These are phyloP conservation scores for Calonectria pteridis DNA, from an alignment of 2,329 filamentous ascomycete genomes.

Conservation along the genomic window DNA sequence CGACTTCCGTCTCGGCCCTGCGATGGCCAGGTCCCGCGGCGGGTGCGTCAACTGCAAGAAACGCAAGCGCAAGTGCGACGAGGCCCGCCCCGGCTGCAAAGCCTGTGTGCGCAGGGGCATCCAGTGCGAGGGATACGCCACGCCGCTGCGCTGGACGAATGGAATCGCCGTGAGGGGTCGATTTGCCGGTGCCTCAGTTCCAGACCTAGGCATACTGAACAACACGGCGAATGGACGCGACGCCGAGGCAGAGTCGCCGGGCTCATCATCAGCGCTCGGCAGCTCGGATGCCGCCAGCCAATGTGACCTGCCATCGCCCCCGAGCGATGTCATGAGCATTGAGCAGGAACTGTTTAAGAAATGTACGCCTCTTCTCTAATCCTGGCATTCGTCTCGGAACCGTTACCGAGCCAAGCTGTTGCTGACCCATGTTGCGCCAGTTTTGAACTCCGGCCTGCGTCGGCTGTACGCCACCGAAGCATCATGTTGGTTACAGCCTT, in stretches of 20 bases:
- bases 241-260: background rate
- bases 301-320: slow-evolving; percentile 23
- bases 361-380: slow-evolving; percentile 18
- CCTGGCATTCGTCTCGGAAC: background rate
- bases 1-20: background rate
- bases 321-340: slow-evolving; percentile 5
- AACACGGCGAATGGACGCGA: background rate
- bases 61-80: slow-evolving; percentile 43
- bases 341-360: slow-evolving; percentile 36
- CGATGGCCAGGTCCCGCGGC: slow-evolving; percentile 40
- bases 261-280: background rate
- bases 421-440: slow-evolving; percentile 27
- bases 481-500: slow-evolving; percentile 38
- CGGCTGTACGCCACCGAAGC: slow-evolving; percentile 39
- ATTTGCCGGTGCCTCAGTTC: slow-evolving; percentile 37
- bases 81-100: slow-evolving; percentile 35
- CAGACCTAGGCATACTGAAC: slow-evolving; percentile 21
- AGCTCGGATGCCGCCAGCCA: slow-evolving; percentile 25
- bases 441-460: slow-evolving; percentile 36
- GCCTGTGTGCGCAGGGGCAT: slow-evolving; percentile 37
- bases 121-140: slow-evolving; percentile 38
- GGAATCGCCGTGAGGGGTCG: slow-evolving; percentile 41
- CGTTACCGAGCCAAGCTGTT: background rate
- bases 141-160: slow-evolving; percentile 41
- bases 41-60: slow-evolving; percentile 44